These are phyloP conservation scores for Bryoglossum gracile DNA, from an alignment of 495 filamentous ascomycete genomes.

Conservation along the genomic window DNA sequence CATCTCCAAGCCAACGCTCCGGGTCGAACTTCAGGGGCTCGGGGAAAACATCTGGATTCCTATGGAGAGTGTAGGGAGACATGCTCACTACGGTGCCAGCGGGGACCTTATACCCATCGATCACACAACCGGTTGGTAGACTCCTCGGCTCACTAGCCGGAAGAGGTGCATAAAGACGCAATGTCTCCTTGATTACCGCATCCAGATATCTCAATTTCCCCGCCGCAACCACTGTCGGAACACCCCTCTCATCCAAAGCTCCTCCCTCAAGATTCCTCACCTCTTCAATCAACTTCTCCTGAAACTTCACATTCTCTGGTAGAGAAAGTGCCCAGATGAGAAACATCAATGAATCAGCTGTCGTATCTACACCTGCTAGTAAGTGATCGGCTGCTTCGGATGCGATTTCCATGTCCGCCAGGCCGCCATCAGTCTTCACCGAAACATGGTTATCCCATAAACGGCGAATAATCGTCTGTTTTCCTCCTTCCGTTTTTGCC, in stretches of 20 bases:
- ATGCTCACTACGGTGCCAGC: conserved; percentile 56
- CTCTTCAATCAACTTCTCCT: conserved; percentile 52
- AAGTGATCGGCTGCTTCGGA: conserved; percentile 50
- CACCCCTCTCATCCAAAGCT: conserved; percentile 19
- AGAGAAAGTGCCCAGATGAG: conserved; percentile 61
- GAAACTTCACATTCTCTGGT: conserved; percentile 39
- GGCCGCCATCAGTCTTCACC: conserved; percentile 3
- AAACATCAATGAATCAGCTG: conserved; percentile 68
- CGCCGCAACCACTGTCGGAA: conserved; percentile 38
- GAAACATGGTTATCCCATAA: conserved; percentile 19
- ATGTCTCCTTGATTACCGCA: conserved; percentile 66
- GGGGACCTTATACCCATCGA: conserved; percentile 53
- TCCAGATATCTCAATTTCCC: conserved; percentile 63
- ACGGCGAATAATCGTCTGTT: conserved; percentile 11
- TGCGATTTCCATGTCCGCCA: conserved; percentile 40
- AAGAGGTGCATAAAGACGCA: conserved; percentile 66
- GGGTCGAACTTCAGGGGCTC: conserved; percentile 33
- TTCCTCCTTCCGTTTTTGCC: conserved; percentile 3
- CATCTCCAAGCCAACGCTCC: conserved; percentile 23
- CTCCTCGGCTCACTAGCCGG: conserved; percentile 70
- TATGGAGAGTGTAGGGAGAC: conserved; percentile 60
- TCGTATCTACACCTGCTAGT: conserved; percentile 71
- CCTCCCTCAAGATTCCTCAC: conserved; percentile 41
- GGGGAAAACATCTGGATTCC: conserved; percentile 52
- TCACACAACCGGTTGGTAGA: conserved; percentile 39